phyloP scores from a whole-genome alignment of 805 yeast species.

The Candida germanica region DNA sequence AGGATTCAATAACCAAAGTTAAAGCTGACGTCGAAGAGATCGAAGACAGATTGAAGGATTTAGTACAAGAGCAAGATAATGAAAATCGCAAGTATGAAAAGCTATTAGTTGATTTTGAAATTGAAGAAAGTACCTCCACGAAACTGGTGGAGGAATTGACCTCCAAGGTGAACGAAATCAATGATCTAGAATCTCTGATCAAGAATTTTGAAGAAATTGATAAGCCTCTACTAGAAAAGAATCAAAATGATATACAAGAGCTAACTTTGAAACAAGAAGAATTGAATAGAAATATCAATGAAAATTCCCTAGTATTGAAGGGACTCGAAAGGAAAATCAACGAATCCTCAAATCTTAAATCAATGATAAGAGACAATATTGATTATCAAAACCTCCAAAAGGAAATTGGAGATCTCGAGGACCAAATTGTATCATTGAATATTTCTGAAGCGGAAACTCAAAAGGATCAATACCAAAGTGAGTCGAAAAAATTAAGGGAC shows the following conservation, averaged over 20 bases:
- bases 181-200: constrained; percentile 11
- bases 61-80: constrained; percentile 8
- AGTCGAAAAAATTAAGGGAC: constrained; percentile 49
- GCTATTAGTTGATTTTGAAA: constrained; percentile 9
- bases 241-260: constrained; percentile 12
- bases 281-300: constrained; percentile 18
- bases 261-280: constrained; percentile 21
- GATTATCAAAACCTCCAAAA: constrained; percentile 48
- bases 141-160: constrained; percentile 8
- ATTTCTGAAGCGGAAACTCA: constrained; percentile 56
- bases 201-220: constrained; percentile 21
- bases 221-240: constrained; percentile 19
- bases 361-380: constrained; percentile 62
- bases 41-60: constrained; percentile 8
- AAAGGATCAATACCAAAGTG: constrained; percentile 58
- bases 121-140: constrained; percentile 5
- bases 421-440: constrained; percentile 45
- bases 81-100: constrained; percentile 8
- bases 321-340: constrained; percentile 40
- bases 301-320: constrained; percentile 16
- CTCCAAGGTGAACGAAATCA: constrained; percentile 5
- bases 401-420: constrained; percentile 36
- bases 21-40: constrained; percentile 19
- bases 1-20: constrained; percentile 28
- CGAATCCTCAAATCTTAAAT: constrained; percentile 61